A percentile compares a stretch with the other conserved stretches of the same genome.
phyloP scores from a whole-genome alignment of 208 protist genomes.

The Tetramitus jugosus region DNA sequence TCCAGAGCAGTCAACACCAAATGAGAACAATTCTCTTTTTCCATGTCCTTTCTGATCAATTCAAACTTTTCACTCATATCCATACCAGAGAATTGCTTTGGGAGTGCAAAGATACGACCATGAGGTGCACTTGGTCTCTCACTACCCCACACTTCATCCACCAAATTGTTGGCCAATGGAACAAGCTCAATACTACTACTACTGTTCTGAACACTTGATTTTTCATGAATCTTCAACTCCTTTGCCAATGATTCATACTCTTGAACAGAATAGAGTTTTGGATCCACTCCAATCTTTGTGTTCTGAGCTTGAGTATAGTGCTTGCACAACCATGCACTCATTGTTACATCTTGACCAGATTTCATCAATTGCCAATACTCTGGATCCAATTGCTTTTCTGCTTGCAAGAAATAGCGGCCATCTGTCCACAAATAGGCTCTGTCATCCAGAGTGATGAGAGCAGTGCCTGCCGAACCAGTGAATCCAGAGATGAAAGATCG shows the following conservation, averaged over 20 bases:
- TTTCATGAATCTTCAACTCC: background rate
- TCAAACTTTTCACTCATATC: slow-evolving; percentile 52
- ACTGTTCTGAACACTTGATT: too few species aligned
- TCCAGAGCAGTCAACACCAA: slow-evolving; percentile 74
- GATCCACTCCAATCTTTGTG: slow-evolving; percentile 40
- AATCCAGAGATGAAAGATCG: slow-evolving; percentile 86
- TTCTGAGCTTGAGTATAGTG: background rate
- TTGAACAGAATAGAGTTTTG: slow-evolving; percentile 51
- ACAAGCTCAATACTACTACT: background rate
- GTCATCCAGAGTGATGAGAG: slow-evolving; percentile 43
- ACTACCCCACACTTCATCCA: slow-evolving; percentile 24
- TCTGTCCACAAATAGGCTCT: slow-evolving; percentile 88
- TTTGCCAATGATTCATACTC: slow-evolving; percentile 38
- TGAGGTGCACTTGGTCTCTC: slow-evolving; percentile 10
- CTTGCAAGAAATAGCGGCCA: slow-evolving; percentile 90
- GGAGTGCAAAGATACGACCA: slow-evolving; percentile 47
- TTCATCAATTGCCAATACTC: slow-evolving; percentile 70
- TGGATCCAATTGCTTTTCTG: slow-evolving; percentile 59
- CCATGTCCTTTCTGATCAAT: slow-evolving; percentile 44
- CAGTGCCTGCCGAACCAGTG: slow-evolving; percentile 72
- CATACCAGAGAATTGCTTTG: slow-evolving; percentile 56
- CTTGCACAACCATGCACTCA: background rate
- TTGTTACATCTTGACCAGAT: slow-evolving; percentile 34
- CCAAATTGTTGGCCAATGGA: background rate
- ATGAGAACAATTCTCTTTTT: slow-evolving; percentile 49